These are phyloP conservation scores for Grigorovia yakushimaensis DNA, from an alignment of 805 yeast species.

Conservation along the genomic window DNA sequence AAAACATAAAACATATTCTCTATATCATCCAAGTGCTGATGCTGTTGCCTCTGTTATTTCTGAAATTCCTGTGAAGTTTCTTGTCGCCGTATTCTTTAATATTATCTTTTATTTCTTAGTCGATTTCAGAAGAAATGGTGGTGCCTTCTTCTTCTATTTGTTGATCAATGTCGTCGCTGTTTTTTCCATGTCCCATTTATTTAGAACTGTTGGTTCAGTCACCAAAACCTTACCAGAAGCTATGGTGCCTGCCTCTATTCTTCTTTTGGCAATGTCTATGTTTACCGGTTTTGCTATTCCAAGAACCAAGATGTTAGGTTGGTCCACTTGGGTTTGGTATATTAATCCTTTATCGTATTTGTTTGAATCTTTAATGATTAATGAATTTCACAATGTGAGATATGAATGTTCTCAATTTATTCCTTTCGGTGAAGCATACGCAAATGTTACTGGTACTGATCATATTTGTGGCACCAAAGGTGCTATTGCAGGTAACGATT, in stretches of 20 bases:
- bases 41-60: constrained; percentile 44
- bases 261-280: constrained; percentile 39
- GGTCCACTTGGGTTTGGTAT: constrained; percentile 60
- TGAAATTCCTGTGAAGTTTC: constrained; percentile 41
- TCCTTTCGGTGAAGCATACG: constrained; percentile 40
- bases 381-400: constrained; percentile 41
- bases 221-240: constrained; percentile 42
- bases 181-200: constrained; percentile 44
- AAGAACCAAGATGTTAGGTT: constrained; percentile 45
- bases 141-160: constrained; percentile 45
- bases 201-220: constrained; percentile 44
- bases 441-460: constrained; percentile 23
- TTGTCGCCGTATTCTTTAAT: constrained; percentile 38
- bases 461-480: constrained; percentile 51
- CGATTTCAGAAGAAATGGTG: constrained; percentile 42
- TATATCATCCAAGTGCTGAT: constrained; percentile 53
- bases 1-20: constrained; percentile 46
- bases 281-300: constrained; percentile 55
- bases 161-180: constrained; percentile 37
- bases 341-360: constrained; percentile 49
- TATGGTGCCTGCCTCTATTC: constrained; percentile 49
- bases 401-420: constrained; percentile 40
- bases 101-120: constrained; percentile 44
- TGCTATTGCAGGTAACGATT: constrained; percentile 39
- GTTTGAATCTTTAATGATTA: constrained; percentile 49